Base-by-base conservation (phyloP, 768 basidiomycete species). In the Amanita exitialis region DNA sequence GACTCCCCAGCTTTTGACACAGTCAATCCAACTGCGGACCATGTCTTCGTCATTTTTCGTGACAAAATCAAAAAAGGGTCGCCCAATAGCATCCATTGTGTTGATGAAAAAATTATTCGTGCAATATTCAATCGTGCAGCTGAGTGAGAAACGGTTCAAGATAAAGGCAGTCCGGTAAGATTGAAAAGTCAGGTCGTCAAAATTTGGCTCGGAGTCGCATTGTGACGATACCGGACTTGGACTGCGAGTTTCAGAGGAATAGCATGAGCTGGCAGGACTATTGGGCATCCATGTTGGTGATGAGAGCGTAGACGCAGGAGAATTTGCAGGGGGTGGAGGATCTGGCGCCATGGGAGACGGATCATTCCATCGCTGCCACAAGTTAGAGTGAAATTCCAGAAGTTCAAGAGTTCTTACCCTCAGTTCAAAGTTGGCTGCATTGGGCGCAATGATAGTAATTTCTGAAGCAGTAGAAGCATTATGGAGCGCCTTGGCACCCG, bases 391-490 rank as follows among this genome's bases (percentile, higher is more conserved):
- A 25, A 38, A n/a, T 7, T 15, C 39, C 25, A 32, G 32, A 41
- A 45, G 6, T 43, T 35, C 32, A 42, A 21, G 34, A 21, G 39
- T n/a, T 20, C 72, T 58, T 58, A 80, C 79, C 54, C 74, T 68
- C 60, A 76, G 76, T 57, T 80, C 72, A 52, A 79, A 76, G 56
- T 76, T 74, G 21, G 68, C 63, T 5, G 76, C 74, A 23, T 64
- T 67, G 32, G 85, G 83, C 1, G 84, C 79, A 47, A 89, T 76
- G 27, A 90, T 79, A 16, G 79, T 79, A 54, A 90, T 79, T 66
- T 90, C 87, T 64, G 88, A 86, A 0, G 87, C 88, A 0, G 87
- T 90, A 12, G 86, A 86, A 13, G 83, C 84, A 58, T 82, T 88
- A 59, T 89, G 84, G 58, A 89, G 72, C 0, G 85, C 82, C 61